Conservation (phyloP, 2,329 filamentous ascomycete species). For the Fonsecaea pedrosoi region DNA sequence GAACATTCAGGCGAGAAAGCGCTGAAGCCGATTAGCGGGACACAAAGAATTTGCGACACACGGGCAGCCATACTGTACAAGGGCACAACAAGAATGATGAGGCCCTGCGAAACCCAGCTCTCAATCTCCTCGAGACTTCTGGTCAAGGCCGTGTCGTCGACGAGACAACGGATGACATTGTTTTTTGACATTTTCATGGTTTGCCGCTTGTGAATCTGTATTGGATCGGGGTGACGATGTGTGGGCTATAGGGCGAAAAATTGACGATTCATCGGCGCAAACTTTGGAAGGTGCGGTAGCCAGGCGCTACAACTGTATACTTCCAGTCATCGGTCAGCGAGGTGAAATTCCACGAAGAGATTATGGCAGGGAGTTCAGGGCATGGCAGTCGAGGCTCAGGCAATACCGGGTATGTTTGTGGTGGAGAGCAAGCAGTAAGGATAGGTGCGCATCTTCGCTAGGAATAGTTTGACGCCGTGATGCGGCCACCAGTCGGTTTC, state of each 20-base stretch:
- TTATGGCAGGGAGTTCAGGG: slow-evolving; percentile 8
- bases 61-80: slow-evolving; percentile 55
- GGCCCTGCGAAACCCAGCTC: slow-evolving; percentile 58
- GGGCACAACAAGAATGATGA: slow-evolving; percentile 58
- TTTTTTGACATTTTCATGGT: slow-evolving; percentile 39
- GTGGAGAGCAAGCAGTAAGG: slow-evolving; percentile 25
- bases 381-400: slow-evolving; percentile 25
- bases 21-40: slow-evolving; percentile 43
- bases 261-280: slow-evolving; percentile 30
- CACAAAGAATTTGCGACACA: slow-evolving; percentile 19
- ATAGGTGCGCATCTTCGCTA: slow-evolving; percentile 37
- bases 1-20: slow-evolving; percentile 54
- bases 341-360: slow-evolving; percentile 3
- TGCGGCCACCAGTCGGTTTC: slow-evolving; percentile 21
- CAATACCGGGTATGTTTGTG: slow-evolving; percentile 30
- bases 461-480: slow-evolving; percentile 25
- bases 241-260: neutral
- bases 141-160: slow-evolving; percentile 60
- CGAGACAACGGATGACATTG: slow-evolving; percentile 59
- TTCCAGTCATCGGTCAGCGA: slow-evolving; percentile 23
- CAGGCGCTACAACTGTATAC: slow-evolving; percentile 27
- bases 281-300: slow-evolving; percentile 23
- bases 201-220: neutral
- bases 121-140: slow-evolving; percentile 61
- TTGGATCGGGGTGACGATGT: slow-evolving; percentile 18